Percentiles rank a stretch among this genome's conserved stretches.
These are phyloP conservation scores for Leptodermis oblonga DNA, from an alignment of 257 asterid genomes.

Conservation along the genomic window DNA sequence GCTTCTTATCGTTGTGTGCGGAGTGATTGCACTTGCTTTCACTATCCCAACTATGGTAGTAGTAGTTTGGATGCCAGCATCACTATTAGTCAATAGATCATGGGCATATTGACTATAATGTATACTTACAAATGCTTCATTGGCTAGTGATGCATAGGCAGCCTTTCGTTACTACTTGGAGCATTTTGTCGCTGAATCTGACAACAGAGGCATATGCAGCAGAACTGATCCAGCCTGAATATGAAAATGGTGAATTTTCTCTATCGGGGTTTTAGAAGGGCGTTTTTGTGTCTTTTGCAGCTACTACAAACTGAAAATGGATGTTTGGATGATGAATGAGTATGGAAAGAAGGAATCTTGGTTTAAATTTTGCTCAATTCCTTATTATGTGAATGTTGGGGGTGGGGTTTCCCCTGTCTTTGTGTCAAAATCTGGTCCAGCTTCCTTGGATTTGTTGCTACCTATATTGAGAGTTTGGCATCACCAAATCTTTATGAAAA, in stretches of 20 bases:
- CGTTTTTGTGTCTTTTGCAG: background rate
- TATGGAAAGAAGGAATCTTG: background rate
- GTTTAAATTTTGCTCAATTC: background rate
- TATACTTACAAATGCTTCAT: background rate
- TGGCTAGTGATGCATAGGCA: background rate
- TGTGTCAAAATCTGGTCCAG: background rate
- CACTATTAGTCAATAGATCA: no score
- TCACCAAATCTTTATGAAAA: background rate
- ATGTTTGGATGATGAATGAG: constrained; percentile 1
- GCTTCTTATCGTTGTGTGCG: no score
- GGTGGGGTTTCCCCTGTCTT: background rate
- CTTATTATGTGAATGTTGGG: background rate
- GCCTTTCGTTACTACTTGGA: background rate
- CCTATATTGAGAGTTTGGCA: background rate
- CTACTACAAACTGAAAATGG: background rate
- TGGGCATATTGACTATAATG: no score
- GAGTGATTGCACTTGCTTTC: no score
- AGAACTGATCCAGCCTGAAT: background rate
- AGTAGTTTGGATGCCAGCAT: no score
- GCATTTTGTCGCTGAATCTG: background rate
- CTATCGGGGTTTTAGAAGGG: background rate
- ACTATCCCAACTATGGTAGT: no score
- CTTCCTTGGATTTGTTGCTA: background rate
- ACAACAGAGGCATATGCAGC: background rate
- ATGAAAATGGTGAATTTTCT: background rate